phyloP scores from a whole-genome alignment of 176 grass and related monocot genomes.

The Hsuehochloa calcarea region DNA sequence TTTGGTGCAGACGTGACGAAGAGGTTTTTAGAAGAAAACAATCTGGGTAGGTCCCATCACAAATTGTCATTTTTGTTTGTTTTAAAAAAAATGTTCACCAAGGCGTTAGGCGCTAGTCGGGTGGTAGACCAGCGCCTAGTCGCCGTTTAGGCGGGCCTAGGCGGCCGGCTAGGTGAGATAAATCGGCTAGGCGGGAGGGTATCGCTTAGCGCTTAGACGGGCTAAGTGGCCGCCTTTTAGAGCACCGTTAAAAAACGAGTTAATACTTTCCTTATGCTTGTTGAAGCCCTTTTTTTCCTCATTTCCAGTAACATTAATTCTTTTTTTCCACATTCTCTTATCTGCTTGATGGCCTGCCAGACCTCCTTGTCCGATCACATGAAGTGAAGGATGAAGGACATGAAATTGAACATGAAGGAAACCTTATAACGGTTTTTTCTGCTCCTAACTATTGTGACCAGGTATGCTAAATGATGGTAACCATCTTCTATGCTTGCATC shows the following conservation, averaged over 20 bases:
- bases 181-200: too few species aligned
- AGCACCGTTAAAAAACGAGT: not conserved
- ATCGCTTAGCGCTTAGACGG: too few species aligned
- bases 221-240: too few species aligned
- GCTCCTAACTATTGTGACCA: conserved; percentile 93
- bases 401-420: conserved; percentile 83
- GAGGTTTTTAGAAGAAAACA: conserved; percentile 65
- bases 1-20: conserved; percentile 88
- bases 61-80: not conserved
- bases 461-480: conserved; percentile 36
- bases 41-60: conserved; percentile 42
- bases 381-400: conserved; percentile 93
- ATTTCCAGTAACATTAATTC: not conserved
- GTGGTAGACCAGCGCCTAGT: too few species aligned
- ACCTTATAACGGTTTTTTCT: conserved; percentile 90
- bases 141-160: too few species aligned
- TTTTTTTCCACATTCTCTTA: not conserved
- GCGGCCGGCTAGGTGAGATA: too few species aligned
- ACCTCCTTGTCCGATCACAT: conserved; percentile 85
- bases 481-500: not conserved
- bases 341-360: conserved; percentile 34
- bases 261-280: not conserved
- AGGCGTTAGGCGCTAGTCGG: too few species aligned
- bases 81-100: not conserved
- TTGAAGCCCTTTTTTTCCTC: not conserved